Evolutionary conservation across 768 basidiomycete species (phyloP).

Genomic region (Calocera viscosa): DNA sequence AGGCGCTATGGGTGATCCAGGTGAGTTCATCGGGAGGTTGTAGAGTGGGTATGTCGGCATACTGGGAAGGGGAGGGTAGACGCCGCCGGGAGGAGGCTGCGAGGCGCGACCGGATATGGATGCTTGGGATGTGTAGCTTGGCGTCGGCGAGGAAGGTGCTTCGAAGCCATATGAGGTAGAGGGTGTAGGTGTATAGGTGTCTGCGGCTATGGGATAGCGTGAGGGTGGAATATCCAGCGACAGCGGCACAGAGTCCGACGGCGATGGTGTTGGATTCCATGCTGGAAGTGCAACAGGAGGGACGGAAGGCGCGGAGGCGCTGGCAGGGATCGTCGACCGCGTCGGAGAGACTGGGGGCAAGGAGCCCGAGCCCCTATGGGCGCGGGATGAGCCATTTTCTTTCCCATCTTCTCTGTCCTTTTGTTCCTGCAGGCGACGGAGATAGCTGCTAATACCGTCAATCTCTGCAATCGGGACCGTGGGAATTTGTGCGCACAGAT

Average conservation of each 20-base stretch:
- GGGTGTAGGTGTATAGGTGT: background rate
- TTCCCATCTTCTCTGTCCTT: slow-evolving; percentile 19
- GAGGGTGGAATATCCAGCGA: background rate
- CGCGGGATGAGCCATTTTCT: background rate
- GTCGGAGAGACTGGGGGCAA: background rate
- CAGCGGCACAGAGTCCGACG: slow-evolving; percentile 4
- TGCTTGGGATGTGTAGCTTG: background rate
- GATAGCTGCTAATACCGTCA: slow-evolving; percentile 38
- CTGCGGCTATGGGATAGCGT: slow-evolving; percentile 9
- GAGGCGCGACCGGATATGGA: background rate
- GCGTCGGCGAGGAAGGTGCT: background rate
- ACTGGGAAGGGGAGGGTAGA: slow-evolving; percentile 40
- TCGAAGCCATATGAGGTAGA: slow-evolving; percentile 9
- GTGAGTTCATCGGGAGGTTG: slow-evolving; percentile 8
- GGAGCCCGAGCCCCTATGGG: background rate
- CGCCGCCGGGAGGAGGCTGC: slow-evolving; percentile 21
- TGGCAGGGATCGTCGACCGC: background rate
- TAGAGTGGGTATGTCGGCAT: slow-evolving; percentile 20
- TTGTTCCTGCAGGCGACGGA: slow-evolving; percentile 62
- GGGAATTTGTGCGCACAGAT: slow-evolving; percentile 43
- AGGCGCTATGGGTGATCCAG: background rate
- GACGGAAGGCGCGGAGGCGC: background rate
- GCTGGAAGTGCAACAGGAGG: slow-evolving; percentile 11
- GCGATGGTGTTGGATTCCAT: slow-evolving; percentile 16
- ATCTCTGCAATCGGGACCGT: slow-evolving; percentile 13